Percentiles rank a stretch among this genome's conserved stretches.
phyloP scores from a whole-genome alignment of 306 rosid species.

The Dryas octopetala region DNA sequence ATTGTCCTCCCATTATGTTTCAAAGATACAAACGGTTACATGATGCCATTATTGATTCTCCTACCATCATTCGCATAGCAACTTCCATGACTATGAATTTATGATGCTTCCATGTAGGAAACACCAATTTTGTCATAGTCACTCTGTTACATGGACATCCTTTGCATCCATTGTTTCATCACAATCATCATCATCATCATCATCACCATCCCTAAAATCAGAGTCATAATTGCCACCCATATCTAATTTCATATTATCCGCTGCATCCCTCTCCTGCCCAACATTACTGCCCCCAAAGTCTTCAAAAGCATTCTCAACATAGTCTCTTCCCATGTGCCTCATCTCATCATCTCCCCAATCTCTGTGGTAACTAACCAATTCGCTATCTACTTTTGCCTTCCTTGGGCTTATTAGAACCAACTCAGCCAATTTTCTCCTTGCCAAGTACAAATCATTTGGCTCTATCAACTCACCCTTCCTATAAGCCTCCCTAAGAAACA shows the following conservation, averaged over 20 bases:
- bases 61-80: not conserved
- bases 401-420: slow-evolving; percentile 72
- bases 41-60: not conserved
- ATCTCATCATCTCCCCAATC: slow-evolving; percentile 57
- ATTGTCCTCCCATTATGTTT: not conserved
- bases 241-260: slow-evolving; percentile 34
- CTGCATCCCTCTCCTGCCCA: slow-evolving; percentile 28
- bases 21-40: not conserved
- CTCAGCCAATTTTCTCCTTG: slow-evolving; percentile 70
- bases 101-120: slow-evolving; percentile 15
- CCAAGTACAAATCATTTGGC: slow-evolving; percentile 79
- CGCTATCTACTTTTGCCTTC: slow-evolving; percentile 63
- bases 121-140: not conserved
- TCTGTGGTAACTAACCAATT: slow-evolving; percentile 60
- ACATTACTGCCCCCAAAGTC: slow-evolving; percentile 31
- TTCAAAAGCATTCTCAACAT: slow-evolving; percentile 39
- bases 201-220: slow-evolving; percentile 24
- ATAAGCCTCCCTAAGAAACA: slow-evolving; percentile 83
- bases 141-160: slow-evolving; percentile 25
- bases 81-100: not conserved
- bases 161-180: slow-evolving; percentile 31
- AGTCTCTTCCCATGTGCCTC: slow-evolving; percentile 38
- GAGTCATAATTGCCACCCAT: slow-evolving; percentile 47
- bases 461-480: slow-evolving; percentile 70
- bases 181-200: slow-evolving; percentile 26